Base-by-base conservation (phyloP, 805 yeast species). In the Dipodascopsis tothii region DNA sequence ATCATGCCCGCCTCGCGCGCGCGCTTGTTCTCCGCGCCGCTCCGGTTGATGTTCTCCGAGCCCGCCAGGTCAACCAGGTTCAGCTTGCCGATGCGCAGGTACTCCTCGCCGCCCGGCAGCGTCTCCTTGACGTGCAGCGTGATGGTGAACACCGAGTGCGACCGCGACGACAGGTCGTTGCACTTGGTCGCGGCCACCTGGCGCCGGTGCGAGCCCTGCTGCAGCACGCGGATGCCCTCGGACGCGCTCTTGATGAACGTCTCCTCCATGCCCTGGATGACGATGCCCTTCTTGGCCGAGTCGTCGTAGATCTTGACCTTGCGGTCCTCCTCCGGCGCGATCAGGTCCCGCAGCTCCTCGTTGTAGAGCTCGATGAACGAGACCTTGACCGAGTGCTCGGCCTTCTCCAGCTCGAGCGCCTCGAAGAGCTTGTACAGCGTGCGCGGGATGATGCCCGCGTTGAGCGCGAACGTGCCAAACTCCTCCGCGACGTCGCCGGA, bases 31-130 rank as follows among this genome's bases (percentile, higher is more conserved):
- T 77, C 71, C 0, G 96, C 95, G 2, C 98, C 98, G 0, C 95
- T 84, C 56, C 86, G 70, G 51, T 70, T 75, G 42, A 90, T 81
- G 60, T 88, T 88, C 61, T 90, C 98, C 3, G 95, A 84, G 0
- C 98, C 97, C 0, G 97, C 98, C 51, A 90, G 70, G 66, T 90
- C 97, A 4, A 90, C 97, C 19, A 87, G 66, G 58, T 87, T 85
- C 60, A 85, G 72, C 57, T 84, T 85, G 4, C 86, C 80, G 33
- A 69, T 64, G 51, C 78, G 66, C 48, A 72, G 71, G 20, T 67
- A 54, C 44, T 75, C 79, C 55, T 74, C 75, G 3, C 72, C 72
- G 2, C 74, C 71, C 2, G 67, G 57, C 1, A 73, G 67, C 39
- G 70, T 69, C 49, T 71, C 73, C 42, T 73, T 76, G 52, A 81